Evolutionary conservation across 352 stramenopile species (phyloP).

Genomic region (Pythium dissotocum): DNA sequence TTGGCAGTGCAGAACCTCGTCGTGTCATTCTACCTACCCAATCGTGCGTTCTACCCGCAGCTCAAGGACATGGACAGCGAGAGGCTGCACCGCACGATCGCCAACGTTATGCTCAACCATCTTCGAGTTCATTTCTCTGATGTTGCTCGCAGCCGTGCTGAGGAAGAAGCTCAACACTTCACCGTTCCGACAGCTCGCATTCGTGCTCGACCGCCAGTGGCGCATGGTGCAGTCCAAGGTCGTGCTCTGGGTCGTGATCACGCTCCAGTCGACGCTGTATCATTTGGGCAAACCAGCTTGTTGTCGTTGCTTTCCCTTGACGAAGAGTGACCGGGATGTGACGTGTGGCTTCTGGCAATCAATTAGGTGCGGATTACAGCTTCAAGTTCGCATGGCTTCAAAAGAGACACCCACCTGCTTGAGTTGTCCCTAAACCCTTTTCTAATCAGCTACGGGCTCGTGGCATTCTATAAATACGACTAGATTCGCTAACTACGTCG

Average conservation of each 20-base stretch:
- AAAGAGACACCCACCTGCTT: neutral
- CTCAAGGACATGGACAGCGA: slow-evolving; percentile 23
- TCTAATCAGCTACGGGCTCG: too few relatives aligned
- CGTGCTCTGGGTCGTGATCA: slow-evolving; percentile 34
- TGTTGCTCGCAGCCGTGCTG: slow-evolving; percentile 21
- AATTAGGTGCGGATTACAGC: slow-evolving; percentile 4
- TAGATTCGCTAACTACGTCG: too few relatives aligned
- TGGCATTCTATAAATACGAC: too few relatives aligned
- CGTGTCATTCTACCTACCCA: slow-evolving; percentile 36
- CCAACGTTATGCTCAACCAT: slow-evolving; percentile 36
- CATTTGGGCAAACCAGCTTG: slow-evolving; percentile 28
- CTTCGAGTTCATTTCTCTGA: slow-evolving; percentile 26
- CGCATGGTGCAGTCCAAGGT: slow-evolving; percentile 44
- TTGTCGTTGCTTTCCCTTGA: too few relatives aligned
- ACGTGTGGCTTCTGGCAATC: neutral
- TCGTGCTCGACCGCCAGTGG: slow-evolving; percentile 41
- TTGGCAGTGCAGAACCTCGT: slow-evolving; percentile 31
- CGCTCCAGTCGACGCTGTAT: slow-evolving; percentile 36
- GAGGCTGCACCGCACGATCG: slow-evolving; percentile 22
- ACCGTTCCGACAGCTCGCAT: slow-evolving; percentile 33
- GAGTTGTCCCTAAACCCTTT: too few relatives aligned
- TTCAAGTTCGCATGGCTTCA: slow-evolving; percentile 12
- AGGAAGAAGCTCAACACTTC: slow-evolving; percentile 27
- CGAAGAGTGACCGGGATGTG: too few relatives aligned
- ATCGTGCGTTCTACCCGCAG: slow-evolving; percentile 38